Percentiles rank a stretch among this genome's conserved stretches.
These are phyloP conservation scores for Prunus fruticosa DNA, from an alignment of 306 rosid species.

Conservation along the genomic window DNA sequence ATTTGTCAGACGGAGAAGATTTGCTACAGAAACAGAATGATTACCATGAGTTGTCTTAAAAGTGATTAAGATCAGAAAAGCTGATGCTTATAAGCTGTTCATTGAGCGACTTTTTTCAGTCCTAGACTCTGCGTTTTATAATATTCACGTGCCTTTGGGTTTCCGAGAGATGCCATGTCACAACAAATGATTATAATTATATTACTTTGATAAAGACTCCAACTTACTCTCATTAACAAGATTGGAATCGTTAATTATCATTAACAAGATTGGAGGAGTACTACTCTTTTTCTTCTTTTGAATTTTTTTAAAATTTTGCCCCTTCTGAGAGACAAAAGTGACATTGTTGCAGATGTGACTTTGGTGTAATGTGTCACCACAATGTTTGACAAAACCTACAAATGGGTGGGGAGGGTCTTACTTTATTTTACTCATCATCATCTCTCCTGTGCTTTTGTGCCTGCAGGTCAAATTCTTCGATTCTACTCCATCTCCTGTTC, in stretches of 20 bases:
- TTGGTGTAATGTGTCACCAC: not conserved
- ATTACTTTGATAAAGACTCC: conserved; percentile 16
- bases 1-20: conserved; percentile 24
- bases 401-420: not conserved
- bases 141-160: conserved; percentile 38
- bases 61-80: conserved; percentile 35
- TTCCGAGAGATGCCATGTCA: conserved; percentile 36
- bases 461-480: conserved; percentile 44
- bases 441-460: conserved; percentile 24
- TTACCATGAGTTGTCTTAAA: conserved; percentile 23
- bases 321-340: not conserved
- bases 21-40: conserved; percentile 23
- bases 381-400: conserved; percentile 22
- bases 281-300: not conserved
- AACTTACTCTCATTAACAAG: not conserved
- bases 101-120: conserved; percentile 14
- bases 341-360: conserved; percentile 4
- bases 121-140: not conserved
- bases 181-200: conserved; percentile 26
- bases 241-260: too few species aligned
- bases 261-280: conserved; percentile 18
- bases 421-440: not conserved
- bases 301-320: conserved; percentile 2
- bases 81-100: conserved; percentile 25
- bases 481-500: conserved; percentile 37